Conservation (phyloP, 2,329 filamentous ascomycete species). For the Trichoderma lentiforme region DNA sequence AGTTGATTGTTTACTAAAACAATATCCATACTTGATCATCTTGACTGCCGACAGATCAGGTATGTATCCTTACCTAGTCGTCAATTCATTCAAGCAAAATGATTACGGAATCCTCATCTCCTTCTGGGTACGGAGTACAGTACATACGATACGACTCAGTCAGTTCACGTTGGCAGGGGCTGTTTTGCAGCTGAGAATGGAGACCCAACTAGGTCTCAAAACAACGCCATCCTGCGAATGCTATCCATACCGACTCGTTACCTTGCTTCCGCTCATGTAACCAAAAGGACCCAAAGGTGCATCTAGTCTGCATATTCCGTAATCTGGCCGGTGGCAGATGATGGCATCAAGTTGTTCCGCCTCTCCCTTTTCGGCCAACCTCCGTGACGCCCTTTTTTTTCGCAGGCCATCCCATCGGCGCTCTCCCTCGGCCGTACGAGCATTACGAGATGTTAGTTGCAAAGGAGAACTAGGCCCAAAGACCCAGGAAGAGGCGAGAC, state of each 20-base stretch:
- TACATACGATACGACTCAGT: neutral
- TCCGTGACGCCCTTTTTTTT: neutral
- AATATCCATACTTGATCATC: neutral
- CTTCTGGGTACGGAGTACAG: neutral
- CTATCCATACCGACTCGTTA: neutral
- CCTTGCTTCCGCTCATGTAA: neutral
- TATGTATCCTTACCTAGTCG: neutral
- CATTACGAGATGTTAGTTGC: neutral
- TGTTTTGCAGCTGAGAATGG: neutral
- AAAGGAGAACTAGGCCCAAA: neutral
- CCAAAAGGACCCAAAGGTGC: neutral
- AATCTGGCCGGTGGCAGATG: neutral
- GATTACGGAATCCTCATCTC: neutral
- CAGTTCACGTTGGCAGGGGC: neutral
- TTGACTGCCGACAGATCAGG: neutral
- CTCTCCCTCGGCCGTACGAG: neutral
- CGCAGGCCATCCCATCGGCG: neutral
- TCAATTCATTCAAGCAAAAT: neutral
- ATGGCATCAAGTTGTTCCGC: neutral
- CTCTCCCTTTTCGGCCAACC: constrained; percentile 13
- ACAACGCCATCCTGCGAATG: neutral
- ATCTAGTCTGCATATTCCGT: neutral
- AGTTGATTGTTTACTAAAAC: neutral
- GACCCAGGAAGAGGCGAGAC: neutral
- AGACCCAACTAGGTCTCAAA: neutral